Base-by-base conservation (phyloP, 2,329 filamentous ascomycete genomes). In the Paraconiothyrium brasiliense region DNA sequence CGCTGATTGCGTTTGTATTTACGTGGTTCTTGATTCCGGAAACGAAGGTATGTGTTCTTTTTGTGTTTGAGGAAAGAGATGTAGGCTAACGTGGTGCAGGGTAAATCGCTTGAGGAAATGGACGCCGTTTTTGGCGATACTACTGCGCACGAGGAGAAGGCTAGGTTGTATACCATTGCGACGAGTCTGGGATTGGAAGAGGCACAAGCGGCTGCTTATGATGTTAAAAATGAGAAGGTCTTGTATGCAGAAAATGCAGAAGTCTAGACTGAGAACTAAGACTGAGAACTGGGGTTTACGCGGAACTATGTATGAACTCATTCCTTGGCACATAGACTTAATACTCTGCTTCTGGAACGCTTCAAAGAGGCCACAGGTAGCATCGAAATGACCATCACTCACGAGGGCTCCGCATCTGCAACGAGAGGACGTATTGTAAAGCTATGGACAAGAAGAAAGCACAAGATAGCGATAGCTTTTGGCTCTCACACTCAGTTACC, bases 71-170 rank as follows among this genome's bases (percentile, higher is more conserved):
- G 8, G 10, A 16, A 5, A 48, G 46, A 10, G 9, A 30, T 16
- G 1, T 27, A 8, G 11, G 22, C 14, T 44, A 27, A 27, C 10
- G 10, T 27, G 22, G 22, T 5, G 13, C 20, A 50, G 32, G 48
- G 59, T 22, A 58, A 49, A 30, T 54, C 55, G 2, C 37, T 61
- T 13, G 59, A 61, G 24, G 46, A 61, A 30, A 58, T 61, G 54
- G 59, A 61, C 35, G 24, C 24, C 13, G 35, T 61, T 2, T 61
- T 54, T 32, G 32, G 43, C 14, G 69, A 71, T 44, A 16, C n/a
- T 34, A 54, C 37, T 14, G 61, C 59, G 24, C 55, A 66, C 10
- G 65, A 59, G 43, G 67, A 69, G 35, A 64, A 64, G 34, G 59
- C 46, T 4, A 8, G 46, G 4, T 14, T 48, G 9, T 48, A 48